Percentiles rank a stretch among this genome's conserved stretches.
Conservation (phyloP, 345 rosid species). For the Balakata baccata region DNA sequence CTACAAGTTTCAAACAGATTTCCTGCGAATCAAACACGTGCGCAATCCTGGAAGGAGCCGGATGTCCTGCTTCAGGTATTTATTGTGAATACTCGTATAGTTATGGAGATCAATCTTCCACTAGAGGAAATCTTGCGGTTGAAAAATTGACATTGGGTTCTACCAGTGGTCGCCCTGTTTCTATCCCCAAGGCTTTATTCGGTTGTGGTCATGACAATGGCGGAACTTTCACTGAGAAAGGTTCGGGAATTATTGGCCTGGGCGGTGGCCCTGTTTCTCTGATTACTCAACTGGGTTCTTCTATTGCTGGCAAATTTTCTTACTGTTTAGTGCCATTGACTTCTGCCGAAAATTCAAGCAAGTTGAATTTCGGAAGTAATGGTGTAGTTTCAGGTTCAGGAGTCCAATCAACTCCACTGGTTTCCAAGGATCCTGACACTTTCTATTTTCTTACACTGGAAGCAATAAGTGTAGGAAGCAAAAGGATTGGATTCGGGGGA, state of each 20-base stretch:
- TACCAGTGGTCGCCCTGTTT: constrained; percentile 32
- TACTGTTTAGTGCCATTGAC: constrained; percentile 53
- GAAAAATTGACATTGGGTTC: constrained; percentile 36
- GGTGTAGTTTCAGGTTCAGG: constrained; percentile 44
- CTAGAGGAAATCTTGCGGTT: constrained; percentile 15
- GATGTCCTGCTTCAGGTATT: not conserved
- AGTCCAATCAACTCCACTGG: constrained; percentile 43
- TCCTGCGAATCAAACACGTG: constrained; percentile 4
- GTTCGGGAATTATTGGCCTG: constrained; percentile 57
- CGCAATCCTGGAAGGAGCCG: not conserved
- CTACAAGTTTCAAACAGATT: constrained; percentile 29
- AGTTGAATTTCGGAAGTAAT: constrained; percentile 46
- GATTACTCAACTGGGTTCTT: constrained; percentile 44
- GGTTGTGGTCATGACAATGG: constrained; percentile 56
- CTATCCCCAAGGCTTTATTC: constrained; percentile 32
- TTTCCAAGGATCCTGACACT: not conserved
- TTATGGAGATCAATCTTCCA: constrained; percentile 17
- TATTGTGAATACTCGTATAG: constrained; percentile 3
- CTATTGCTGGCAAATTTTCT: constrained; percentile 49
- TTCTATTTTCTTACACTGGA: constrained; percentile 8
- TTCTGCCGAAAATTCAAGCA: constrained; percentile 34
- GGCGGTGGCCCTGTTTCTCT: constrained; percentile 55
- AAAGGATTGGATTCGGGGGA: not conserved
- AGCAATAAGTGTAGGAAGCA: constrained; percentile 3
- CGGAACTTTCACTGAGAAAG: constrained; percentile 36